phyloP scores from a whole-genome alignment of 805 yeast species.

The Yamadazyma endophytica region DNA sequence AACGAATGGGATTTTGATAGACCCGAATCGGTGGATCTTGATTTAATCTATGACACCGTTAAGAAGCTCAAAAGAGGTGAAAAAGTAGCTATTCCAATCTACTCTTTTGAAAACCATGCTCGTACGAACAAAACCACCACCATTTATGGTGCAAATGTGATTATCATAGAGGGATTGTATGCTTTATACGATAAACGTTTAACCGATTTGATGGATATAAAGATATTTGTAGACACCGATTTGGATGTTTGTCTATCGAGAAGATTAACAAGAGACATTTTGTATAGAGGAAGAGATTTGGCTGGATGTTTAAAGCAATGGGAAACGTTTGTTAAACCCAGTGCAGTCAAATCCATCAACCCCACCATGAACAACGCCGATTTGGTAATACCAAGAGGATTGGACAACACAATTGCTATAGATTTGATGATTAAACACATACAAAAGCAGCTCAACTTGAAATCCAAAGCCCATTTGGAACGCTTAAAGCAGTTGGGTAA shows the following conservation, averaged over 20 bases:
- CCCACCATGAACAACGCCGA: constrained; percentile 82
- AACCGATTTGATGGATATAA: constrained; percentile 74
- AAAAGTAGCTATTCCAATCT: constrained; percentile 38
- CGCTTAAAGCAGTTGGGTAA: constrained; percentile 58
- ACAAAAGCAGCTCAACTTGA: constrained; percentile 59
- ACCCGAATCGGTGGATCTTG: constrained; percentile 82
- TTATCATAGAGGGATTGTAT: constrained; percentile 87
- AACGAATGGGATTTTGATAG: constrained; percentile 82
- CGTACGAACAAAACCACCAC: constrained; percentile 62
- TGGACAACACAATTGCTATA: constrained; percentile 78
- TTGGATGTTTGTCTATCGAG: constrained; percentile 89
- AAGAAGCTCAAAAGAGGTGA: constrained; percentile 64
- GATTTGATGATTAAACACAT: constrained; percentile 77
- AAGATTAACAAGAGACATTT: constrained; percentile 80
- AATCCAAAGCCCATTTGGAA: constrained; percentile 64
- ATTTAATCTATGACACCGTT: constrained; percentile 61
- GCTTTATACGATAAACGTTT: constrained; percentile 71
- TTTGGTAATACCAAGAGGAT: constrained; percentile 85
- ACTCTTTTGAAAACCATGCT: constrained; percentile 69
- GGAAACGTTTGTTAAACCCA: constrained; percentile 89
- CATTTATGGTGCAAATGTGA: constrained; percentile 90
- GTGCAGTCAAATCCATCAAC: constrained; percentile 68
- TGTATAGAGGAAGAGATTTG: constrained; percentile 81
- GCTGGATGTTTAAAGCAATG: constrained; percentile 83
- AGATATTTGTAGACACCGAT: constrained; percentile 90